Percentiles rank a stretch among this genome's conserved stretches.
Conservation (phyloP, 306 rosid genomes). For the Vigna mungo region DNA sequence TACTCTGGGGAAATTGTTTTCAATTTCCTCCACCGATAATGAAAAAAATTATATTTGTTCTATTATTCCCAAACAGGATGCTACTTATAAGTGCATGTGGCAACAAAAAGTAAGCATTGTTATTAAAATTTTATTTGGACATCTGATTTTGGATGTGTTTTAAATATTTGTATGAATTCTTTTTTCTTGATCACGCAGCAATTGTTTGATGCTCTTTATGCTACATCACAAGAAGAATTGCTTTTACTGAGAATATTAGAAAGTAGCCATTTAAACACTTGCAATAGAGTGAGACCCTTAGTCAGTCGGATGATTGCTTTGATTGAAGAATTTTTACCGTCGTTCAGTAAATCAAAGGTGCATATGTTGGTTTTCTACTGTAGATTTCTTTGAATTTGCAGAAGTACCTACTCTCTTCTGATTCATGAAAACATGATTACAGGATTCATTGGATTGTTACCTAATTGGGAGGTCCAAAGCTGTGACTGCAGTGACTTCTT, state of each 20-base stretch:
- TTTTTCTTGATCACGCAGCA: slow-evolving; percentile 61
- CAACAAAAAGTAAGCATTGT: slow-evolving; percentile 72
- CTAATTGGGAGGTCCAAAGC: slow-evolving; percentile 65
- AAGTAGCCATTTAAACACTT: slow-evolving; percentile 64
- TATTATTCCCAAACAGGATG: slow-evolving; percentile 58
- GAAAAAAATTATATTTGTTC: slow-evolving; percentile 45
- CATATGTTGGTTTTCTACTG: slow-evolving; percentile 40
- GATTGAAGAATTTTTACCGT: slow-evolving; percentile 66
- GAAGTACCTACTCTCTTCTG: slow-evolving; percentile 19
- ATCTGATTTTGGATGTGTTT: slow-evolving; percentile 30
- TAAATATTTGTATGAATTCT: slow-evolving; percentile 1
- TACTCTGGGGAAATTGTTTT: slow-evolving; percentile 62
- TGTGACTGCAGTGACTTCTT: slow-evolving; percentile 47
- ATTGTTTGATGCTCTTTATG: slow-evolving; percentile 71
- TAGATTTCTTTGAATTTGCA: slow-evolving; percentile 31
- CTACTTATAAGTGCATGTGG: slow-evolving; percentile 79
- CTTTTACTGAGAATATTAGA: slow-evolving; percentile 66
- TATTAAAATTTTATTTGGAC: slow-evolving; percentile 3
- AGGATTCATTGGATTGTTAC: slow-evolving; percentile 74
- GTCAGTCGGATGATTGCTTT: slow-evolving; percentile 56
- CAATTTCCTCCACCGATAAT: slow-evolving; percentile 50
- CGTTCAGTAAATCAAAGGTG: slow-evolving; percentile 76
- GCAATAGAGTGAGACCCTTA: slow-evolving; percentile 59
- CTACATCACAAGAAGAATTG: slow-evolving; percentile 59
- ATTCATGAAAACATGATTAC: slow-evolving; percentile 46